Percentiles rank a stretch among this genome's conserved stretches.
phyloP scores from a whole-genome alignment of 2,329 filamentous ascomycete species.

The Stagonosporopsis tanaceti region DNA sequence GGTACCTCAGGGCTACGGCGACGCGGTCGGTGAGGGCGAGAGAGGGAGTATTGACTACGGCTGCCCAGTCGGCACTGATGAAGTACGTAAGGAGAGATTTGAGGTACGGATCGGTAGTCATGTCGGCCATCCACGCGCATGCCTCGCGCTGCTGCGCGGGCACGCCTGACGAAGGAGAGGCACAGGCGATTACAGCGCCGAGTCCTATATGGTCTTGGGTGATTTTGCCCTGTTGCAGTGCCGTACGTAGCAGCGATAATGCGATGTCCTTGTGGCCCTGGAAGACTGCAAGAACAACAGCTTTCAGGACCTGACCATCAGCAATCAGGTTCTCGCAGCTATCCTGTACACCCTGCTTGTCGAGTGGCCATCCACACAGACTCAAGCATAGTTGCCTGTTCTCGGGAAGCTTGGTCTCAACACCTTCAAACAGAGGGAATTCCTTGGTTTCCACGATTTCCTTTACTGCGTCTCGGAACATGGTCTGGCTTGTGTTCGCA shows the following conservation, averaged over 20 bases:
- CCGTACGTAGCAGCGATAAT: constrained; percentile 72
- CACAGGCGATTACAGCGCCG: constrained; percentile 57
- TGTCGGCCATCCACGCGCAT: constrained; percentile 68
- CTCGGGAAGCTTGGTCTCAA: constrained; percentile 69
- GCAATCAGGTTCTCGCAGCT: constrained; percentile 61
- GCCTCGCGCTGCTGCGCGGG: constrained; percentile 68
- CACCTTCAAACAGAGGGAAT: constrained; percentile 69
- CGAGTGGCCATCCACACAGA: constrained; percentile 75
- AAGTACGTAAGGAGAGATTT: constrained; percentile 82
- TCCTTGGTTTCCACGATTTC: constrained; percentile 69
- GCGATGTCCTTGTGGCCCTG: constrained; percentile 73
- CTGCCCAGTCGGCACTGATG: constrained; percentile 77
- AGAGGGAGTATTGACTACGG: constrained; percentile 75
- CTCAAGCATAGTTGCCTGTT: constrained; percentile 79
- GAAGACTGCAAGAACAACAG: constrained; percentile 78
- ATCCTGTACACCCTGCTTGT: constrained; percentile 59
- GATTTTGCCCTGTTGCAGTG: constrained; percentile 73
- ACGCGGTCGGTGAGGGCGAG: constrained; percentile 78
- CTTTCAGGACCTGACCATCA: constrained; percentile 72
- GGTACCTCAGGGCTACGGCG: constrained; percentile 76
- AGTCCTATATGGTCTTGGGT: constrained; percentile 56
- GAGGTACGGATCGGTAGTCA: constrained; percentile 78
- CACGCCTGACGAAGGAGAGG: constrained; percentile 49
- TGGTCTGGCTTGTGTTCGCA: constrained; percentile 62
- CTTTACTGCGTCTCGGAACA: constrained; percentile 63